Percentiles rank a stretch among this genome's conserved stretches.
Evolutionary conservation across 225 moss, liverwort and hornwort species (phyloP).

Genomic region (Takakia lepidozioides): DNA sequence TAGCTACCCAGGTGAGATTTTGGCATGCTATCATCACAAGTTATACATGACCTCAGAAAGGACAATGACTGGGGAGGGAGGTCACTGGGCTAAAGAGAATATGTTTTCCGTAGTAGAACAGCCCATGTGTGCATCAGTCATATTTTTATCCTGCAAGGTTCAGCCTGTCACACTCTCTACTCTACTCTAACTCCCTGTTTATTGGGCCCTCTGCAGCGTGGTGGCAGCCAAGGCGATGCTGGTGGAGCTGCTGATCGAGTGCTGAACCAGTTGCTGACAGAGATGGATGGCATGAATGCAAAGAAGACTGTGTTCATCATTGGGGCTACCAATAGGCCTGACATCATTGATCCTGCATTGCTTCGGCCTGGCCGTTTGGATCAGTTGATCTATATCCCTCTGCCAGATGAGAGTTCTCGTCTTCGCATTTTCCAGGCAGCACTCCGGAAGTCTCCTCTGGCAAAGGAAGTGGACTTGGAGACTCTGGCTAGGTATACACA

Average conservation of each 20-base stretch:
- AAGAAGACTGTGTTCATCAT: conserved; percentile 97
- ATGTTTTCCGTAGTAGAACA: too few relatives aligned
- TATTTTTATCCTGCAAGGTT: too few relatives aligned
- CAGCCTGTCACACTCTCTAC: too few relatives aligned
- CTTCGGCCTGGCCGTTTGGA: conserved; percentile 83
- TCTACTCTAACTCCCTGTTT: too few relatives aligned
- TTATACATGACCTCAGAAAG: too few relatives aligned
- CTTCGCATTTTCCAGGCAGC: conserved; percentile 83
- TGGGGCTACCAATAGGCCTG: conserved; percentile 92
- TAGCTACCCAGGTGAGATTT: conserved; percentile 71
- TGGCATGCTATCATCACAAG: too few relatives aligned
- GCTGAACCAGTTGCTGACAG: conserved; percentile 81
- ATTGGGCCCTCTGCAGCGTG: conserved; percentile 65
- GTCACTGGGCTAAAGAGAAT: too few relatives aligned
- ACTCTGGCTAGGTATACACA: conserved; percentile 83
- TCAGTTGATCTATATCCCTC: conserved; percentile 84
- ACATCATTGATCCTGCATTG: conserved; percentile 82
- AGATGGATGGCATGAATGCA: too few relatives aligned
- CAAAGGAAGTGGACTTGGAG: conserved; percentile 90
- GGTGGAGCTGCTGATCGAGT: conserved; percentile 98
- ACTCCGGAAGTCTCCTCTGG: conserved; percentile 74
- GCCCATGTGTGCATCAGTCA: too few relatives aligned
- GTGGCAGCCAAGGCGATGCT: conserved; percentile 79
- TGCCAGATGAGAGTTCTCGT: conserved; percentile 78
- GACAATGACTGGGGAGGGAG: too few relatives aligned